Percentiles rank a stretch among this genome's conserved stretches.
Evolutionary conservation across 257 asterid genomes (phyloP).

Genomic region (Petunia axillaris): DNA sequence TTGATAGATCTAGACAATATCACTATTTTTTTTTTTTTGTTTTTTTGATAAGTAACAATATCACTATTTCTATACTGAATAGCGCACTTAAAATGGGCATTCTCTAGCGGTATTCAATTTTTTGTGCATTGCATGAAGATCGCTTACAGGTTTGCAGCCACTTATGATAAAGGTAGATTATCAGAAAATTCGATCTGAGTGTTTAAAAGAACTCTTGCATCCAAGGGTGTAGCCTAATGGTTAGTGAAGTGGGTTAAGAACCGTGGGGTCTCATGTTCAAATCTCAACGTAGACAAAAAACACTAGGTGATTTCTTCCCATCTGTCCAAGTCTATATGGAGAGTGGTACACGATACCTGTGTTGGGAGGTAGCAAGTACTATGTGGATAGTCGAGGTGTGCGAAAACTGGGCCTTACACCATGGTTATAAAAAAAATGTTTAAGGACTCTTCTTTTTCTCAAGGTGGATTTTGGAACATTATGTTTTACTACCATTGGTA

Average conservation of each 20-base stretch:
- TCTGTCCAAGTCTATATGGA: too few relatives aligned
- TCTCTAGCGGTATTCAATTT: neutral
- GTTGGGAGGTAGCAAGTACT: too few relatives aligned
- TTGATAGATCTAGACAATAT: neutral
- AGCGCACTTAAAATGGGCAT: neutral
- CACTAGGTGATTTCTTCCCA: too few relatives aligned
- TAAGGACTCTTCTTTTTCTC: neutral
- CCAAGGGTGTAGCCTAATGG: too few relatives aligned
- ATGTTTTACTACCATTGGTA: neutral
- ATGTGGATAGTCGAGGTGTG: too few relatives aligned
- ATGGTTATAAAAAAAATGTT: too few relatives aligned
- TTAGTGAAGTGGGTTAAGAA: too few relatives aligned
- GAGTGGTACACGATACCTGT: too few relatives aligned
- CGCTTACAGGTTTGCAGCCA: neutral
- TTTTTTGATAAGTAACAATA: neutral
- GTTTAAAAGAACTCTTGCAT: neutral
- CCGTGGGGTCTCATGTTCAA: too few relatives aligned
- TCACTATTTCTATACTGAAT: neutral
- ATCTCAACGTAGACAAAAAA: too few relatives aligned
- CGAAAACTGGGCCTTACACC: too few relatives aligned
- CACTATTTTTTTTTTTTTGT: too few relatives aligned
- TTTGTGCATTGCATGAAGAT: neutral
- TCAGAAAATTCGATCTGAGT: neutral
- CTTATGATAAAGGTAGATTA: constrained; percentile 11
- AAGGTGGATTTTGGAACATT: neutral